phyloP scores from a whole-genome alignment of 108 stramenopile species.

The Schizochytrium sp. region DNA sequence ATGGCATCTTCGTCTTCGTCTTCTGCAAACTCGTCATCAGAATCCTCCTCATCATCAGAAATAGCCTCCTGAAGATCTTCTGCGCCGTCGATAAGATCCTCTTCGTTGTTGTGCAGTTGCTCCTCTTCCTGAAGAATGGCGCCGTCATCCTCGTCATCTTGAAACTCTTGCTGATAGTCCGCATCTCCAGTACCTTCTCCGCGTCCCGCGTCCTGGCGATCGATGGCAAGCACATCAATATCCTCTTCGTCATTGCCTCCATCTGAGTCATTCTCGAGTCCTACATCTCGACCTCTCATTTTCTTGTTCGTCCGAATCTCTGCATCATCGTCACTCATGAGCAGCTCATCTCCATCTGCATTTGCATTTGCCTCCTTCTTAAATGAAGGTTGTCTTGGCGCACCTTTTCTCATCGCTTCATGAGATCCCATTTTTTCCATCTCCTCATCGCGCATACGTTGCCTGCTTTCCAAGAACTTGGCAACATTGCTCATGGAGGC shows the following conservation, averaged over 20 bases:
- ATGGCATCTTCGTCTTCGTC: conserved; percentile 30
- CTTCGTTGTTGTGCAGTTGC: conserved; percentile 32
- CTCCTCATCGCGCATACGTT: conserved; percentile 59
- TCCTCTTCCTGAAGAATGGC: conserved; percentile 29
- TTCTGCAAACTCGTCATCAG: conserved; percentile 34
- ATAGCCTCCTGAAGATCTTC: conserved; percentile 42
- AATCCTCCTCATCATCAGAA: conserved; percentile 37
- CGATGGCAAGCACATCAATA: conserved; percentile 45
- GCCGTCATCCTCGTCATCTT: conserved; percentile 56
- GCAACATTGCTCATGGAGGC: conserved; percentile 42
- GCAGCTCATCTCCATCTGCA: background rate
- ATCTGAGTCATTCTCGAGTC: background rate
- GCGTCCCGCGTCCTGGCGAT: conserved; percentile 26
- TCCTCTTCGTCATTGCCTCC: conserved; percentile 37
- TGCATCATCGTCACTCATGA: conserved; percentile 55
- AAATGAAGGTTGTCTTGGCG: background rate
- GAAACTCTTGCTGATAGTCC: conserved; percentile 48
- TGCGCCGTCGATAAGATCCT: conserved; percentile 28
- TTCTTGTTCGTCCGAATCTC: background rate
- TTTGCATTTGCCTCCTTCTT: background rate
- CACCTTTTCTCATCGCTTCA: background rate
- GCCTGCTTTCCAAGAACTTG: conserved; percentile 46
- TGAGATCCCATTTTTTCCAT: conserved; percentile 28
- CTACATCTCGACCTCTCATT: background rate
- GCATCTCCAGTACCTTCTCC: conserved; percentile 56